These are phyloP conservation scores for Fallopia convolvulus DNA, from an alignment of 148 eudicot genomes.

Conservation along the genomic window DNA sequence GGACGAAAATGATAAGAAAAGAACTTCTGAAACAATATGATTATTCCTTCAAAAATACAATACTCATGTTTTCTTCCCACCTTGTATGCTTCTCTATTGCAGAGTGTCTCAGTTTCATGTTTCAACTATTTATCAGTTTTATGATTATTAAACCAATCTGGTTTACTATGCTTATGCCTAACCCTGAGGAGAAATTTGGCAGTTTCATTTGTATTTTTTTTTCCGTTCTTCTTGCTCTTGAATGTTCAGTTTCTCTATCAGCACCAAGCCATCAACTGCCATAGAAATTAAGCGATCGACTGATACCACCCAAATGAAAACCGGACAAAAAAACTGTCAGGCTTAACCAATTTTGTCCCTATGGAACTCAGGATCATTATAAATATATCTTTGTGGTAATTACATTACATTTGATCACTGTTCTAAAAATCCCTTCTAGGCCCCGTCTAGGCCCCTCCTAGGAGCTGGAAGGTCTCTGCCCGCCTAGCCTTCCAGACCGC, in stretches of 20 bases:
- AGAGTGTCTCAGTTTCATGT: not conserved
- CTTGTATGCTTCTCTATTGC: not conserved
- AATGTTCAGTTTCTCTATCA: not conserved
- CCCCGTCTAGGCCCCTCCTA: too few species aligned
- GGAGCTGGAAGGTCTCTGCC: too few species aligned
- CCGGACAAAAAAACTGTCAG: not conserved
- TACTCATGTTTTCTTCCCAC: too few species aligned
- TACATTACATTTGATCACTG: too few species aligned
- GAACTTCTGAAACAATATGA: not conserved
- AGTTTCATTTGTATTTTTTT: not conserved
- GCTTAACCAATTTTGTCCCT: not conserved
- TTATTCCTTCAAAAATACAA: not conserved
- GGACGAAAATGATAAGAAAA: too few species aligned
- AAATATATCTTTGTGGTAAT: not conserved
- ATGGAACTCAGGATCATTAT: not conserved
- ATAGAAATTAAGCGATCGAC: not conserved
- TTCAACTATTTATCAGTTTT: not conserved
- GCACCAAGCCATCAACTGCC: not conserved
- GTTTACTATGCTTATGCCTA: not conserved
- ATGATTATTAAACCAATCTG: not conserved
- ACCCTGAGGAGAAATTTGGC: not conserved
- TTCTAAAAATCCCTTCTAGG: too few species aligned
- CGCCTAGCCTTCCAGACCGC: too few species aligned
- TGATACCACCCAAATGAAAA: not conserved
- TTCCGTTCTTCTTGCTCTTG: not conserved